Evolutionary conservation across 108 stramenopile genomes (phyloP), one percentile per base, ranked within the genome.

Genomic region (Schizochytrium sp.): DNA sequence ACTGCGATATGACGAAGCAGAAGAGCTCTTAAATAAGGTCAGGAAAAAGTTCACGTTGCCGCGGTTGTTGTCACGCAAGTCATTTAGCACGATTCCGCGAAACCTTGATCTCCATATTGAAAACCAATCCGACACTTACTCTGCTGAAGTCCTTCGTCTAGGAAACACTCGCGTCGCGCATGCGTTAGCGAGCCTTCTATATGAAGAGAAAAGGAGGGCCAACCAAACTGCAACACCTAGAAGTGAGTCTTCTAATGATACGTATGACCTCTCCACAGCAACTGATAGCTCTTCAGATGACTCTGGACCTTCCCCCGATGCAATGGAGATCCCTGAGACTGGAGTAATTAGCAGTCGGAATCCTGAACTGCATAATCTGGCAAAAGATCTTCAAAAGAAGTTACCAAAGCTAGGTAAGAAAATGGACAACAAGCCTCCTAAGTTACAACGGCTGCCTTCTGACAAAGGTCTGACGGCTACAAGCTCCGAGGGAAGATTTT

Each of bases 111-210:
- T 69, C 0, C 0, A 7, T 44, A 7, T 69, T 8, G 19, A 69
- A 10, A 69, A 44, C 42, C 64, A 44, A 13, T 38, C 64, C 8
- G 64, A 3, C 42, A 69, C 40, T 8, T 69, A 44, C 28, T 13
- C 64, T 44, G 64, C 5, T 0, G 64, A 69, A 0, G 44, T 69
- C 28, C 42, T 69, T 1, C 64, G 64, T 15, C 64, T 69, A 8
- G 64, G 64, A 38, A 69, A 69, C 64, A 69, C 64, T 12, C 64
- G 64, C 12, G 64, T 69, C 5, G 64, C 64, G 19, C 40, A 69
- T 8, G 64, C 64, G 28, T 44, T 69, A 44, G 64, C 64, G 64
- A 38, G 10, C 28, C 44, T 69, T 38, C 64, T 69, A 28, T 28
- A 28, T 0, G 28, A 28, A 28, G 28, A 28, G 28, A 28, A 28